Evolutionary conservation across 305 asterid genomes (phyloP).

Genomic region (Rubia peregrina): DNA sequence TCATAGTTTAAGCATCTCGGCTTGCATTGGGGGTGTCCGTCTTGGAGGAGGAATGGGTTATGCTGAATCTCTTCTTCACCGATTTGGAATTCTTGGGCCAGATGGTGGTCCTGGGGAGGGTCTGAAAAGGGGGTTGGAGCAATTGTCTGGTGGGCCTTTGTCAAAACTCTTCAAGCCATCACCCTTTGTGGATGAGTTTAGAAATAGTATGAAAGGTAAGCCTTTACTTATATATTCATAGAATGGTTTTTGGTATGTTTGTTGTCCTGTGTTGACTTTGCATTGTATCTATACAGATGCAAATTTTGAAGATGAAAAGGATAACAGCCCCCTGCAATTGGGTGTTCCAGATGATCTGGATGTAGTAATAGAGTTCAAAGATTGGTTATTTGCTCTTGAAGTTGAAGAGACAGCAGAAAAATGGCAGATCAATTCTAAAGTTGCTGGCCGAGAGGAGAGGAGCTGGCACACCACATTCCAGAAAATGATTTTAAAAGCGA

Average conservation of each 20-base stretch:
- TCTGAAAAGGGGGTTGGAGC: constrained; percentile 77
- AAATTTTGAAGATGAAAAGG: constrained; percentile 38
- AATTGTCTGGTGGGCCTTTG: constrained; percentile 81
- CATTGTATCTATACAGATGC: constrained; percentile 39
- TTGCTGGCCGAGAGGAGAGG: constrained; percentile 64
- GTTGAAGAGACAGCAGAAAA: constrained; percentile 55
- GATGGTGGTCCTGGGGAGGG: constrained; percentile 99
- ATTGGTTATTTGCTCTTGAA: constrained; percentile 98
- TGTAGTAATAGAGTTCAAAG: constrained; percentile 67
- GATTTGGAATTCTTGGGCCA: constrained; percentile 91
- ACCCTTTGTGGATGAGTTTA: constrained; percentile 44
- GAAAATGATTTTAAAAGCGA: constrained; percentile 58
- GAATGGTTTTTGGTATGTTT: neutral
- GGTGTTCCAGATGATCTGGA: constrained; percentile 93
- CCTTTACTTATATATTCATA: neutral
- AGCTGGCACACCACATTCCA: constrained; percentile 89
- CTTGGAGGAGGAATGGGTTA: constrained; percentile 98
- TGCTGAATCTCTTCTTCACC: constrained; percentile 85
- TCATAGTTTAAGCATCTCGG: constrained; percentile 79
- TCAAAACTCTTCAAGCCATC: constrained; percentile 76
- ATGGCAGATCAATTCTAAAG: constrained; percentile 38
- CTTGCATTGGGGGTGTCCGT: constrained; percentile 82
- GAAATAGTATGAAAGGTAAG: constrained; percentile 41
- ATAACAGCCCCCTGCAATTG: constrained; percentile 45
- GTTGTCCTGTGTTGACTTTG: constrained; percentile 13